phyloP scores from a whole-genome alignment of 2,329 filamentous ascomycete species.

The Laburnicola sp. region DNA sequence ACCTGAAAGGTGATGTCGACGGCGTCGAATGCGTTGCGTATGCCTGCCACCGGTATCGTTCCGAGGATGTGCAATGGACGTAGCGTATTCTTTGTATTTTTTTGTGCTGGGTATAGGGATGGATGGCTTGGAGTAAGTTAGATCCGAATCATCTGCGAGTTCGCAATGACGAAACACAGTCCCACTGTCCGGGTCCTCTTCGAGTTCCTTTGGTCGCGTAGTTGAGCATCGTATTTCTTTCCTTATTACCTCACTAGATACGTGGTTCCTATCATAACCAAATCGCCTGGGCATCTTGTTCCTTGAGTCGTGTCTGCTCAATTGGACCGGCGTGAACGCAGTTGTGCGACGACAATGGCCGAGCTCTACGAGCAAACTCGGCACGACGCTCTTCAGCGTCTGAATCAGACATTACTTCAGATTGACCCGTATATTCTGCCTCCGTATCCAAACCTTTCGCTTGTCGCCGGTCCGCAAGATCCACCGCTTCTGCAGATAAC shows the following conservation, averaged over 20 bases:
- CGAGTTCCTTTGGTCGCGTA: conserved; percentile 27
- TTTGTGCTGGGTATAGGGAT: neutral
- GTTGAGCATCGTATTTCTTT: conserved; percentile 15
- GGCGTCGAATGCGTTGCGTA: neutral
- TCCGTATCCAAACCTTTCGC: conserved; percentile 52
- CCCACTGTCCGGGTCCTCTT: conserved; percentile 8
- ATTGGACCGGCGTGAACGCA: neutral
- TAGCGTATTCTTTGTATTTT: too few relatives aligned
- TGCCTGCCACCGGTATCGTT: neutral
- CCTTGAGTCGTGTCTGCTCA: neutral
- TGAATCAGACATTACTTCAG: conserved; percentile 45
- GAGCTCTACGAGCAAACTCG: conserved; percentile 33
- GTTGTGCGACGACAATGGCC: conserved; percentile 21
- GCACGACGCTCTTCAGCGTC: conserved; percentile 36
- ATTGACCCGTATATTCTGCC: conserved; percentile 44
- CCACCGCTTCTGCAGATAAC: conserved; percentile 72
- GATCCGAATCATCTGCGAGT: conserved; percentile 44
- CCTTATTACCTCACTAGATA: conserved; percentile 20
- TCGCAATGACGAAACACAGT: conserved; percentile 13
- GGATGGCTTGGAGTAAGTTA: conserved; percentile 19
- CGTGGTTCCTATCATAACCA: conserved; percentile 15
- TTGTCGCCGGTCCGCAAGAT: conserved; percentile 69
- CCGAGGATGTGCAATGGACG: neutral
- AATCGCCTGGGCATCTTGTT: neutral
- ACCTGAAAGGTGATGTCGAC: conserved; percentile 10